Evolutionary conservation across 2,329 filamentous ascomycete genomes (phyloP), one percentile per base, ranked within the genome.

Genomic region (Fusarium sp.): DNA sequence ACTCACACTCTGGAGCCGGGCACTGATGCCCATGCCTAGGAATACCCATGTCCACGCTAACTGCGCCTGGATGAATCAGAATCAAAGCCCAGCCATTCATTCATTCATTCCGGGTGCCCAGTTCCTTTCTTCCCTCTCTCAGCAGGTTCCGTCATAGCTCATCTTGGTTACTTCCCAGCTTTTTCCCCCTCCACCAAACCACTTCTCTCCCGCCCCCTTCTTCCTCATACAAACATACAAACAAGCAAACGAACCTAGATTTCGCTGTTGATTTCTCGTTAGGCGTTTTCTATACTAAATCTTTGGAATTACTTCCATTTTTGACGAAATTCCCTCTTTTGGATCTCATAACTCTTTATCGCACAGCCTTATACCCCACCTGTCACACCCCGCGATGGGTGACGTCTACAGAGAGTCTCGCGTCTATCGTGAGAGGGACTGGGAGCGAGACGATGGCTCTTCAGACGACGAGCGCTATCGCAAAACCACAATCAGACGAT

Each of bases 401-500:
- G 81, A 82, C 78, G 67, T 74, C 67, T 78, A 80, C 61, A 74
- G 72, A 72, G 78, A 81, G 65, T 75, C 81, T 69, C 80, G 81
- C 69, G 77, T 78, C 68, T 83, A 82, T 72, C 81, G 82, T 42
- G 79, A 81, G 62, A 80, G 81, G 36, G 80, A 81, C 57, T 75
- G 76, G 54, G 76, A 77, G 64, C 74, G 78, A 60, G 79, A 80
- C 47, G 80, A 82, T 57, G 77, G 72, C 68, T 79, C 79, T 52
- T 83, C 80, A 20, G 84, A 86, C 69, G 87, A 87, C 62, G 85
- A 87, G 56, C 80, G 81, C 47, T 85, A 84, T 79, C 83, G 82
- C 75, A 83, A 80, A 67, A 85, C 86, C 10, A 87, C 85, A n/a
- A 83, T 88, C 61, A 85, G 84, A 69, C 84, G 87, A 62, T 89